phyloP scores from a whole-genome alignment of 148 eudicot species.

The Rhododendron kiyosumense region DNA sequence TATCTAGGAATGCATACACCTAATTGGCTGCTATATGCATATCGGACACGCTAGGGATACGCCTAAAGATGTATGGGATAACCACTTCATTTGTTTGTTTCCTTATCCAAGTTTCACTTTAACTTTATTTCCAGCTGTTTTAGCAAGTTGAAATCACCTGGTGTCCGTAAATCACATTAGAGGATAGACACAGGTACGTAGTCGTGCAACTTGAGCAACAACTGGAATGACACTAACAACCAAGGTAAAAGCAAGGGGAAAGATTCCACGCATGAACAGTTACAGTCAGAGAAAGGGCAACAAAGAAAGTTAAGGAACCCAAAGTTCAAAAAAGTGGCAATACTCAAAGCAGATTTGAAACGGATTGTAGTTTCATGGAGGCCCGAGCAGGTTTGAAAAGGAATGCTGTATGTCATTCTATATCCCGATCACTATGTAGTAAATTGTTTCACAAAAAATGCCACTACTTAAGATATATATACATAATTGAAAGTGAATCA shows the following conservation, averaged over 20 bases:
- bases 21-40: background rate
- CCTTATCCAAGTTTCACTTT: background rate
- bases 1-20: background rate
- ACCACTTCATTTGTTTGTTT: background rate
- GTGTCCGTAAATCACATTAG: background rate
- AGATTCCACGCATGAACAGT: background rate
- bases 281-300: background rate
- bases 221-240: background rate
- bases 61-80: background rate
- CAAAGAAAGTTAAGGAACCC: background rate
- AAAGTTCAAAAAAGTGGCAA: background rate
- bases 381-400: background rate
- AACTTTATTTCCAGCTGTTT: background rate
- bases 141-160: background rate
- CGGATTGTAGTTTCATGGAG: background rate
- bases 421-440: background rate
- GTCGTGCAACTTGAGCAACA: background rate
- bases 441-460: background rate
- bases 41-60: background rate
- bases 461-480: background rate
- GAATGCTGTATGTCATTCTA: background rate
- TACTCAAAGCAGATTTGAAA: background rate
- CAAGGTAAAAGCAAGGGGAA: background rate
- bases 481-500: background rate
- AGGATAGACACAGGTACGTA: background rate